Evolutionary conservation across 805 yeast species (phyloP).

Genomic region (Nakazawaea molendinolei): DNA sequence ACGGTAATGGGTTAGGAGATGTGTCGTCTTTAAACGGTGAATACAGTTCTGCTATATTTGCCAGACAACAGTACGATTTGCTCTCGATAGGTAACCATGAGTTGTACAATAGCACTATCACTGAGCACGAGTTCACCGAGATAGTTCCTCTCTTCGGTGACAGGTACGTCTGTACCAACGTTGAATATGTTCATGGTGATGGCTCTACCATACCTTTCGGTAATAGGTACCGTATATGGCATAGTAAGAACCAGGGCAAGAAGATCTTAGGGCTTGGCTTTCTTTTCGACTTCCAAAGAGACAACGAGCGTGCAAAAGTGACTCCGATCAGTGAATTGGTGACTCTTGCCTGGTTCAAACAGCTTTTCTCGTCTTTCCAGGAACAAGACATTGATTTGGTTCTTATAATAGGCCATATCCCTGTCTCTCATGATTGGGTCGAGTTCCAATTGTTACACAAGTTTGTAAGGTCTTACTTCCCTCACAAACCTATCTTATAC

Average conservation of each 20-base stretch:
- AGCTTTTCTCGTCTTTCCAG: slow-evolving; percentile 28
- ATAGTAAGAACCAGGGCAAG: slow-evolving; percentile 44
- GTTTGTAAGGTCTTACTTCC: slow-evolving; percentile 50
- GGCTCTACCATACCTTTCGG: slow-evolving; percentile 61
- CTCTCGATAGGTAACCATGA: slow-evolving; percentile 91
- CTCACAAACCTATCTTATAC: slow-evolving; percentile 64
- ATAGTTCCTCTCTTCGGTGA: slow-evolving; percentile 56
- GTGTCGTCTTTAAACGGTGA: slow-evolving; percentile 69
- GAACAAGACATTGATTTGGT: slow-evolving; percentile 49
- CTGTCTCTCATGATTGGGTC: slow-evolving; percentile 50
- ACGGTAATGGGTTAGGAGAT: slow-evolving; percentile 89
- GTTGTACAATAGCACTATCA: slow-evolving; percentile 60
- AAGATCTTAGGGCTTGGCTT: slow-evolving; percentile 70
- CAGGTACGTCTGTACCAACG: slow-evolving; percentile 66
- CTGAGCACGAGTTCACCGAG: slow-evolving; percentile 56
- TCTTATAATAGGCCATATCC: slow-evolving; percentile 75
- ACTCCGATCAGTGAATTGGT: slow-evolving; percentile 51
- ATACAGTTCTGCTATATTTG: slow-evolving; percentile 55
- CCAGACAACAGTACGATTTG: slow-evolving; percentile 55
- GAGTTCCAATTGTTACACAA: slow-evolving; percentile 44
- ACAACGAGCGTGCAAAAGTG: slow-evolving; percentile 56
- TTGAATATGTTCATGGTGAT: slow-evolving; percentile 39
- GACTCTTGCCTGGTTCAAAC: slow-evolving; percentile 57
- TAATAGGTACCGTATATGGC: slow-evolving; percentile 53
- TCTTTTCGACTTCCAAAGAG: slow-evolving; percentile 64